Base-by-base conservation (phyloP, 495 filamentous ascomycete species). In the Hyaloscypha variabilis region DNA sequence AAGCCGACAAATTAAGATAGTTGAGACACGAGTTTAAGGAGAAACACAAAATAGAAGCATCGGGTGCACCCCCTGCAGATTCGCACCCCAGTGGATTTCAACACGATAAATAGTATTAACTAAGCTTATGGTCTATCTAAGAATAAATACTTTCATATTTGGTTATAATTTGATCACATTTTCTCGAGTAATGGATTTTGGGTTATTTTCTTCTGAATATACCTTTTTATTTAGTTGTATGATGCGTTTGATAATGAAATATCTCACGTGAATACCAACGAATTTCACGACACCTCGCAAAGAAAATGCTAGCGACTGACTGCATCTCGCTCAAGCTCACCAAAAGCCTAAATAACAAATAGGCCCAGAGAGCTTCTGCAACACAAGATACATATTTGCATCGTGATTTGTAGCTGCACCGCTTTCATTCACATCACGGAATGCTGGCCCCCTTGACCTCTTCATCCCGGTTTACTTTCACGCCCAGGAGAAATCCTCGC, bases 241-340 rank as follows among this genome's bases (percentile, higher is more conserved):
- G n/a, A 5, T 30, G 24, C 29, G 34, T 8, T 34, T 26, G 57
- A 59, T 34, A 59, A 13, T 59, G 17, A 59, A 42, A 21, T 8
- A 59, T 26, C 57, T 59, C 34, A n/a, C 17, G 39, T n/a, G n/a
- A 59, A 59, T 59, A 59, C n/a, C n/a, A n/a, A 39, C 8, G 28
- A 23, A 59, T 36, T 59, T 59, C 57, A 59, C 24, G 28, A 59
- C 57, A 42, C 29, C 17, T 34, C 39, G 29, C 31, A 59, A 59
- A 29, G n/a, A n/a, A 51, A 36, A 39, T 30, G 23, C 13, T 25
- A 59, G 57, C 39, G 57, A 36, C 39, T 36, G 39, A 59, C 29
- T n/a, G 57, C 24, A 59, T 34, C 57, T 6, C 57, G 57, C 31
- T 13, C 17, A 59, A 26, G 57, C 31, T 13, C 17, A 59, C 57